Evolutionary conservation across 2,329 filamentous ascomycete species (phyloP).

Genomic region (Ceratocystis diversiconidia): DNA sequence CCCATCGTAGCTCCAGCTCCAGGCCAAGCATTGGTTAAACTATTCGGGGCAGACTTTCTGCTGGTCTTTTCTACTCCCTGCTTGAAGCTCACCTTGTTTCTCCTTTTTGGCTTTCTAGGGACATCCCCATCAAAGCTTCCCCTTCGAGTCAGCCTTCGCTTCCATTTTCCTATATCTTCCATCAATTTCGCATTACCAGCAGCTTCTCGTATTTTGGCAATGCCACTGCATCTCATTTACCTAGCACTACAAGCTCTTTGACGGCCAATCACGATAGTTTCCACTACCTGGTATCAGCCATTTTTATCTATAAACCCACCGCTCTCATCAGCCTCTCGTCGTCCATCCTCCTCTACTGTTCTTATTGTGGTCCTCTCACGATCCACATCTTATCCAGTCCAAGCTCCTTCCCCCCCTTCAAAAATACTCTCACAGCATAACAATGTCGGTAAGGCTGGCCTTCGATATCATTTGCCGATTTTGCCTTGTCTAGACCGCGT

Average conservation of each 20-base stretch:
- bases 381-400: neutral
- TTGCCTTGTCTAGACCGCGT: neutral
- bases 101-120: neutral
- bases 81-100: neutral
- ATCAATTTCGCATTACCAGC: neutral
- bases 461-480: neutral
- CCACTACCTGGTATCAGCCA: neutral
- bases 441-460: slow-evolving; percentile 17
- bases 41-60: no score
- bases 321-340: neutral
- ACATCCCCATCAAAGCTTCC: neutral
- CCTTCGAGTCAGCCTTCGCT: neutral
- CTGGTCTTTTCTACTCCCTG: neutral
- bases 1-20: neutral
- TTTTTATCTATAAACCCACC: neutral
- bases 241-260: neutral
- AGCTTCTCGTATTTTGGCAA: neutral
- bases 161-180: neutral
- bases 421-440: neutral
- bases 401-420: neutral
- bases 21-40: neutral
- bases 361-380: neutral
- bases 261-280: neutral
- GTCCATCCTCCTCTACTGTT: neutral
- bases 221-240: neutral